Evolutionary conservation across 345 rosid genomes (phyloP).

Genomic region (Populus davidiana): DNA sequence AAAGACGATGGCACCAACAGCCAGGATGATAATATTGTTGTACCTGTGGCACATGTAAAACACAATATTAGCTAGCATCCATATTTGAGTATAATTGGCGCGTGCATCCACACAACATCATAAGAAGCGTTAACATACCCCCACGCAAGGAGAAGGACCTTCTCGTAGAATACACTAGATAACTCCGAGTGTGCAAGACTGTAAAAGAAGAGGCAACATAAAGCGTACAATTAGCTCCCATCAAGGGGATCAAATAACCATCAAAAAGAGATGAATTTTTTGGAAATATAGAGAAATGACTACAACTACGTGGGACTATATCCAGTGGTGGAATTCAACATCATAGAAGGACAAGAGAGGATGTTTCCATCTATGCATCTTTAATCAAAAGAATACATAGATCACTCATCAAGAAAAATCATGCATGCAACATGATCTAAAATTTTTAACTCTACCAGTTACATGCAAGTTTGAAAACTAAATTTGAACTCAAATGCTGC

Average conservation of each 20-base stretch:
- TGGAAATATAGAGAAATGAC: background rate
- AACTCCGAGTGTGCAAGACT: constrained; percentile 96
- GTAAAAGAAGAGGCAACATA: constrained; percentile 22
- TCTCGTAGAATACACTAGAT: constrained; percentile 91
- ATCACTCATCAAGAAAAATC: background rate
- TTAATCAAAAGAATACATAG: background rate
- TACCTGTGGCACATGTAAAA: constrained; percentile 38
- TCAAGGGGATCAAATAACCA: background rate
- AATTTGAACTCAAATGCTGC: background rate
- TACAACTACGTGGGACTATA: background rate
- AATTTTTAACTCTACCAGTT: background rate
- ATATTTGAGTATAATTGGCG: background rate
- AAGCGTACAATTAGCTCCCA: constrained; percentile 1
- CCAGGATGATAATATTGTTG: constrained; percentile 67
- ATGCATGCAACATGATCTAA: background rate
- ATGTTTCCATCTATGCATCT: background rate
- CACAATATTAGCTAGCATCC: constrained; percentile 5
- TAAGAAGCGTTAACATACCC: constrained; percentile 49
- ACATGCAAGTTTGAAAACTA: background rate
- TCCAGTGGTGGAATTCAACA: background rate
- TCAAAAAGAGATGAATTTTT: background rate
- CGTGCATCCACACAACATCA: background rate
- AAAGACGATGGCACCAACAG: constrained; percentile 67
- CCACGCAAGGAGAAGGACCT: constrained; percentile 83
- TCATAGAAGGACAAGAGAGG: background rate